Conservation (phyloP, 23 red algal species). For the Gracilaria gracilis region DNA sequence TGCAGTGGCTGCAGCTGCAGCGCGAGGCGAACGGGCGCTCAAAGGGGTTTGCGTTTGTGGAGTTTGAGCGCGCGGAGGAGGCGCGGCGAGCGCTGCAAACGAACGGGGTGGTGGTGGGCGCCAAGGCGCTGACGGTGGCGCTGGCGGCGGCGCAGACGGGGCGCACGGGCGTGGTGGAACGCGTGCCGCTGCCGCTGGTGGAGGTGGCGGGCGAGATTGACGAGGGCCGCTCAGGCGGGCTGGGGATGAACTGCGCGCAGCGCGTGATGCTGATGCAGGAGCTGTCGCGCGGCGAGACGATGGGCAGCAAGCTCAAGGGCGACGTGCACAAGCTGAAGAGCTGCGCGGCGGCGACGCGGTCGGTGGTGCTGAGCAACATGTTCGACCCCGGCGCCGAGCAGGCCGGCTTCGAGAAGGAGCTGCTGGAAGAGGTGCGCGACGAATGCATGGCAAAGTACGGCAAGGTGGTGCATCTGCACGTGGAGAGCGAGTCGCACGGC, state of each 20-base stretch:
- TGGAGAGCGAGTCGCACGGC: conserved; percentile 74
- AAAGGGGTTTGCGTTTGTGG: conserved; percentile 71
- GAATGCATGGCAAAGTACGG: conserved; percentile 79
- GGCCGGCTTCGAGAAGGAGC: conserved; percentile 73
- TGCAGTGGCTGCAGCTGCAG: conserved; percentile 66
- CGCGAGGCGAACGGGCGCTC: conserved; percentile 58
- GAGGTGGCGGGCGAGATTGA: conserved; percentile 75
- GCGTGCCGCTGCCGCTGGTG: conserved; percentile 43
- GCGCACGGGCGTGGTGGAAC: background rate
- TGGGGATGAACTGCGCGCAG: conserved; percentile 70
- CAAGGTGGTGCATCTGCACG: conserved; percentile 68
- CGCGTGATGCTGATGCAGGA: conserved; percentile 84
- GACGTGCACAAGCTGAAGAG: conserved; percentile 30
- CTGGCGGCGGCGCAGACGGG: conserved; percentile 2
- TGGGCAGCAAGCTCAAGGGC: conserved; percentile 24
- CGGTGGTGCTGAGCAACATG: conserved; percentile 79
- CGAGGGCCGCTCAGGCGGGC: conserved; percentile 74
- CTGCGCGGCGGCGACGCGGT: conserved; percentile 33
- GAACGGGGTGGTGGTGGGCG: conserved; percentile 65
- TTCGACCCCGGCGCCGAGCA: conserved; percentile 80
- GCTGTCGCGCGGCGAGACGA: conserved; percentile 73
- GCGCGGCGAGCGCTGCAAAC: conserved; percentile 65
- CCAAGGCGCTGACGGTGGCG: conserved; percentile 56
- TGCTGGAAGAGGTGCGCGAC: conserved; percentile 83
- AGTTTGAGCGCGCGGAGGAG: conserved; percentile 54